phyloP scores from a whole-genome alignment of 2,329 filamentous ascomycete genomes.

The Graphilbum fragrans region DNA sequence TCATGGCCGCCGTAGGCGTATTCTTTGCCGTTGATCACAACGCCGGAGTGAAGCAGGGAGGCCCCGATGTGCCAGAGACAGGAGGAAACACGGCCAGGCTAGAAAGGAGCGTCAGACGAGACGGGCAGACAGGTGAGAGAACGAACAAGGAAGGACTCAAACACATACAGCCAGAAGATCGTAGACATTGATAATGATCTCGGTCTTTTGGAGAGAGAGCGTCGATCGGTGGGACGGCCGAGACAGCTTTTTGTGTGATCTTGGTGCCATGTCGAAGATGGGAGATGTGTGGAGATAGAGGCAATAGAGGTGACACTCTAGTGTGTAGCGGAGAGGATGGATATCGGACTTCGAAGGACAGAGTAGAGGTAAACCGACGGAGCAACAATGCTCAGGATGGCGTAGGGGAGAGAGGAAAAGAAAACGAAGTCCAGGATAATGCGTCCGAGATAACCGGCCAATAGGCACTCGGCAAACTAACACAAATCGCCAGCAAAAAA shows the following conservation, averaged over 20 bases:
- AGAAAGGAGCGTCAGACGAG: conserved; percentile 5
- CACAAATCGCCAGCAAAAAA: no score
- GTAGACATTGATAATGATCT: conserved; percentile 67
- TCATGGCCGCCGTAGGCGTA: conserved; percentile 81
- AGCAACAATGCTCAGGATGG: no score
- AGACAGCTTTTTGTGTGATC: conserved; percentile 23
- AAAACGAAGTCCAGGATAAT: no score
- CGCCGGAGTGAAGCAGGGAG: conserved; percentile 69
- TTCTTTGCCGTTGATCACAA: conserved; percentile 68
- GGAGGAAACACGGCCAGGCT: conserved; percentile 65
- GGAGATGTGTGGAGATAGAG: neutral
- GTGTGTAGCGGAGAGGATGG: no score
- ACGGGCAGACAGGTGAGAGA: neutral
- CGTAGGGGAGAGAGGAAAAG: no score
- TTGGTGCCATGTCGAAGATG: conserved; percentile 20
- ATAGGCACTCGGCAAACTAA: no score
- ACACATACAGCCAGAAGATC: conserved; percentile 57
- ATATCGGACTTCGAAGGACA: no score
- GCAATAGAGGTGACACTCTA: neutral
- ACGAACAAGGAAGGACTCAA: neutral
- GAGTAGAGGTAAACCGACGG: no score
- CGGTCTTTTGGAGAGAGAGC: conserved; percentile 57
- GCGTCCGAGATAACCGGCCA: no score
- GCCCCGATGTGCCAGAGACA: conserved; percentile 67
- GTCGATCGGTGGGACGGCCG: conserved; percentile 46